Evolutionary conservation across 1,284 basidiomycete genomes (phyloP).

Genomic region (Leccinum laetum): DNA sequence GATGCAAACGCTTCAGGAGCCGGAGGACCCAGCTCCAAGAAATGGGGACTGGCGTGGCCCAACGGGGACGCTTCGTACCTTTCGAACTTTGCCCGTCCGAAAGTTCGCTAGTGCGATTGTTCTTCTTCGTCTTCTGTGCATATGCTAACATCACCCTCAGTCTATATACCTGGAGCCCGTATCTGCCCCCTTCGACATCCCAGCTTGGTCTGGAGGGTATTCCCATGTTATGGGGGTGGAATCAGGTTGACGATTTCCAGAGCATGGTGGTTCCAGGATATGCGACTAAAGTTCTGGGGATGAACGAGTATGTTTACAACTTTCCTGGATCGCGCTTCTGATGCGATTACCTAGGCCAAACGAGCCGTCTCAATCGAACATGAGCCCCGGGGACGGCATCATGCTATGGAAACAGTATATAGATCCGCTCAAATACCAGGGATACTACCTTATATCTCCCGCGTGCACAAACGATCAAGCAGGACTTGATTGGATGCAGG

Average conservation of each 20-base stretch:
- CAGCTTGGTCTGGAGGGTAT: conserved; percentile 41
- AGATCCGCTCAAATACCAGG: conserved; percentile 55
- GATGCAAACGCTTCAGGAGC: background rate
- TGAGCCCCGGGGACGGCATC: conserved; percentile 54
- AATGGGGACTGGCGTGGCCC: conserved; percentile 47
- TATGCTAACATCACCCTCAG: conserved; percentile 17
- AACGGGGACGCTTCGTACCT: conserved; percentile 40
- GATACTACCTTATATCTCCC: conserved; percentile 66
- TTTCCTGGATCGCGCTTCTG: background rate
- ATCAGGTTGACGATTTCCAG: conserved; percentile 35
- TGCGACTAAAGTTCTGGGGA: conserved; percentile 48
- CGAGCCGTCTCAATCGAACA: conserved; percentile 57
- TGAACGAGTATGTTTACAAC: conserved; percentile 52
- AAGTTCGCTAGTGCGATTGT: conserved; percentile 35
- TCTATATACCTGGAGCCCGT: conserved; percentile 31
- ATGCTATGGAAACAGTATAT: conserved; percentile 67
- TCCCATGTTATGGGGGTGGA: conserved; percentile 58
- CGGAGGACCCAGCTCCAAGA: conserved; percentile 19
- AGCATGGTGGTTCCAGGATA: conserved; percentile 37
- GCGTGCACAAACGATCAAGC: conserved; percentile 67
- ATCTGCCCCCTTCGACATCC: conserved; percentile 12
- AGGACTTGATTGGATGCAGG: conserved; percentile 60
- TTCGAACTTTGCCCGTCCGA: conserved; percentile 32
- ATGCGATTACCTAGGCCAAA: conserved; percentile 43
- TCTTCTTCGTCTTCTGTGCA: background rate